These are phyloP conservation scores for Thelephora aurantiotincta DNA, from an alignment of 768 basidiomycete genomes.

Conservation along the genomic window DNA sequence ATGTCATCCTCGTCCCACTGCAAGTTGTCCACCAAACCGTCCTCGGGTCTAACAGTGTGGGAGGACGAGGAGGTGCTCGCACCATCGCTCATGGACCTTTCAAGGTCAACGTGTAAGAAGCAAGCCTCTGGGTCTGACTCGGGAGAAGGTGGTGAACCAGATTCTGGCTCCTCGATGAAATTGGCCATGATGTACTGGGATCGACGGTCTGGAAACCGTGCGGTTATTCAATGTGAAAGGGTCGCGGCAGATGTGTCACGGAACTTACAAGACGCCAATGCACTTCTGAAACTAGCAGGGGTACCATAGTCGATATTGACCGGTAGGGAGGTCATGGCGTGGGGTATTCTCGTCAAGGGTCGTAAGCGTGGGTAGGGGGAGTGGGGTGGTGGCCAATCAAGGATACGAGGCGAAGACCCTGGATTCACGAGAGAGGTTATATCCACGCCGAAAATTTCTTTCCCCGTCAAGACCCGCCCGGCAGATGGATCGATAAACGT, in stretches of 20 bases:
- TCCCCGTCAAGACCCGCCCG: no score
- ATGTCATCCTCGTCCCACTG: constrained; percentile 11
- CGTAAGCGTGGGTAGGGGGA: no score
- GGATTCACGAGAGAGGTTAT: no score
- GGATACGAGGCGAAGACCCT: no score
- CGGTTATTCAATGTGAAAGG: not conserved
- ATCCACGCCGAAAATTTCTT: no score
- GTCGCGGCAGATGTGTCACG: not conserved
- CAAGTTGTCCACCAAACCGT: constrained; percentile 10
- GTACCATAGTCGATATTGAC: constrained; percentile 8
- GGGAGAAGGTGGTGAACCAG: constrained; percentile 23
- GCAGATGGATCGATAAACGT: no score
- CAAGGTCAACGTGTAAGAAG: not conserved
- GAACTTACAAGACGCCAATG: constrained; percentile 43
- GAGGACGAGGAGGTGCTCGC: not conserved
- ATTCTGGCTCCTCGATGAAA: constrained; percentile 37
- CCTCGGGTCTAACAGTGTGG: not conserved
- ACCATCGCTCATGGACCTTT: constrained; percentile 1
- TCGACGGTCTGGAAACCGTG: constrained; percentile 37
- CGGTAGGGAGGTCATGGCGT: constrained; percentile 31
- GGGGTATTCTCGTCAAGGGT: no score
- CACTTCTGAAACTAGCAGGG: constrained; percentile 33
- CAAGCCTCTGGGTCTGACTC: constrained; percentile 23
- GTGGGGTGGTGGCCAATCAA: no score
- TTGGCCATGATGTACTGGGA: constrained; percentile 52